Conservation (phyloP, 345 rosid genomes). For the Citrus inodora region DNA sequence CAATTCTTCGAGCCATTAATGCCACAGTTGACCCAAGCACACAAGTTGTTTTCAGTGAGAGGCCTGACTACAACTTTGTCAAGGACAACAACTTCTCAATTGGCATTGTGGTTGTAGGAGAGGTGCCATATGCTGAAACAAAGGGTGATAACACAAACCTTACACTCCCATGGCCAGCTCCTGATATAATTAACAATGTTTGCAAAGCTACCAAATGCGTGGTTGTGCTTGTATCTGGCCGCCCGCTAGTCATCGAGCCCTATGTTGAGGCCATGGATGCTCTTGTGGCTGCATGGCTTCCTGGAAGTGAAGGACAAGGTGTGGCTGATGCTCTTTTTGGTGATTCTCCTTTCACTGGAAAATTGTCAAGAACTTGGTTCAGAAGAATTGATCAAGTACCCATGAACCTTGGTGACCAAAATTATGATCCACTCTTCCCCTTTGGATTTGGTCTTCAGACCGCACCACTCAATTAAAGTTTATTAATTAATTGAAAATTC, state of each 20-base stretch:
- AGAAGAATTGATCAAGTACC: slow-evolving; percentile 64
- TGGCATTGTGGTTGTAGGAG: slow-evolving; percentile 39
- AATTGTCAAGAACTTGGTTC: slow-evolving; percentile 58
- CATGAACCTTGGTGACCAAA: slow-evolving; percentile 56
- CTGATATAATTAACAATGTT: slow-evolving; percentile 34
- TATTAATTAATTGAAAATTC: too few relatives aligned
- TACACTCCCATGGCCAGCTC: slow-evolving; percentile 39
- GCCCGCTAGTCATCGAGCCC: slow-evolving; percentile 43
- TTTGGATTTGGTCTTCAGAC: slow-evolving; percentile 58
- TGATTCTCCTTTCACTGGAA: slow-evolving; percentile 45
- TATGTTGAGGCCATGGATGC: slow-evolving; percentile 28
- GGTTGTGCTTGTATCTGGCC: slow-evolving; percentile 36
- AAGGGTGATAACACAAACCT: slow-evolving; percentile 38
- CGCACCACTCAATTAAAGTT: neutral
- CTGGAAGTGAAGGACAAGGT: slow-evolving; percentile 58
- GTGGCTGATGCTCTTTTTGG: slow-evolving; percentile 48
- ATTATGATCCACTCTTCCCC: slow-evolving; percentile 60
- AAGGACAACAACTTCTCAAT: neutral
- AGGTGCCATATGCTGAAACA: slow-evolving; percentile 44
- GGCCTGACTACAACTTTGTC: slow-evolving; percentile 27
- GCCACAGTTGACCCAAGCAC: slow-evolving; percentile 50
- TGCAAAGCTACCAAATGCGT: slow-evolving; percentile 39
- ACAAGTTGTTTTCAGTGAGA: slow-evolving; percentile 43
- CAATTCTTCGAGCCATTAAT: slow-evolving; percentile 58
- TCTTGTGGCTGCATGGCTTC: slow-evolving; percentile 54